Evolutionary conservation across 2,329 filamentous ascomycete genomes (phyloP).

Genomic region (Claviceps fusiformis): DNA sequence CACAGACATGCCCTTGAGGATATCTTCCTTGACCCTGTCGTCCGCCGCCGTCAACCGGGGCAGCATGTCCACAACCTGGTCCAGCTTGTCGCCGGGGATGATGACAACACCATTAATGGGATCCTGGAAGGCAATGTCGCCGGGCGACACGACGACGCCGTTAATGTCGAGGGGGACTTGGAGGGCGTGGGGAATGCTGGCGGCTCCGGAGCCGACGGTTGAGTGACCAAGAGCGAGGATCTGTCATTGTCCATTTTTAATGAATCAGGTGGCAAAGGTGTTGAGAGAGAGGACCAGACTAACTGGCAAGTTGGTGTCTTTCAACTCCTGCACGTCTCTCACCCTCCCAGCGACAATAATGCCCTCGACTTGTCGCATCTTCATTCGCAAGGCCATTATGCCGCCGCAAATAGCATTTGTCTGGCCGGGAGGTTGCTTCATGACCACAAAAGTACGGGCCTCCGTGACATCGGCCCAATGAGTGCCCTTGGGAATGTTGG

Average conservation of each 20-base stretch:
- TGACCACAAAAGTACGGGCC: constrained; percentile 47
- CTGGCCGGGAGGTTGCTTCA: constrained; percentile 52
- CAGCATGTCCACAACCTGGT: constrained; percentile 46
- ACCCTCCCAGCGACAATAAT: constrained; percentile 56
- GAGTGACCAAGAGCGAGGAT: constrained; percentile 45
- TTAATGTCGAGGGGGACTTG: constrained; percentile 30
- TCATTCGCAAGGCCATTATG: constrained; percentile 61
- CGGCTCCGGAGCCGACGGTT: constrained; percentile 42
- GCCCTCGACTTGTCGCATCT: constrained; percentile 42
- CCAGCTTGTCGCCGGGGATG: constrained; percentile 48
- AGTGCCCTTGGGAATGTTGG: constrained; percentile 41
- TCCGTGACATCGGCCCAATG: constrained; percentile 58
- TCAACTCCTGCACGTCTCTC: constrained; percentile 50
- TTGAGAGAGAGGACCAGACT: not conserved
- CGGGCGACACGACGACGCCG: constrained; percentile 30
- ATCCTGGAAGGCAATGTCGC: constrained; percentile 60
- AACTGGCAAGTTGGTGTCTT: constrained; percentile 40
- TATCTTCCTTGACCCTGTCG: constrained; percentile 49
- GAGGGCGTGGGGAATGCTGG: constrained; percentile 41
- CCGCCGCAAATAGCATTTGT: constrained; percentile 62
- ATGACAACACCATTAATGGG: constrained; percentile 55
- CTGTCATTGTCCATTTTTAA: constrained; percentile 12
- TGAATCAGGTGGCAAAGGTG: not conserved
- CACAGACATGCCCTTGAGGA: constrained; percentile 47
- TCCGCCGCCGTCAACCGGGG: constrained; percentile 38